Conservation (phyloP, 2,329 filamentous ascomycete genomes). For the Claviceps arundinis region DNA sequence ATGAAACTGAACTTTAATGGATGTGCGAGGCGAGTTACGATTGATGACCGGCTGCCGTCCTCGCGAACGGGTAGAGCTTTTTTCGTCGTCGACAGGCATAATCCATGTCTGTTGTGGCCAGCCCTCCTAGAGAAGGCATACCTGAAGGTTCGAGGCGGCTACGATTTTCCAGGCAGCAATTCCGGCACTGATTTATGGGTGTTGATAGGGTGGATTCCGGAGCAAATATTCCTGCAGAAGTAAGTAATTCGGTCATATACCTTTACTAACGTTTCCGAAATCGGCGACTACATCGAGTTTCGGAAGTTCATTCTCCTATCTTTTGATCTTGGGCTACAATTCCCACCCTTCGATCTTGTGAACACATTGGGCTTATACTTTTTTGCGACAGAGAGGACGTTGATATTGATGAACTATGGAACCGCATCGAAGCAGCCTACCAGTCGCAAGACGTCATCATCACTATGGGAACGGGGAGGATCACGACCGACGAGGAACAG, state of each 20-base stretch:
- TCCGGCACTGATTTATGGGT: conserved; percentile 91
- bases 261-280: neutral
- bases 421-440: conserved; percentile 60
- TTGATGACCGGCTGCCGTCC: conserved; percentile 77
- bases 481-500: conserved; percentile 64
- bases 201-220: conserved; percentile 89
- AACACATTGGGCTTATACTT: neutral
- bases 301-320: neutral
- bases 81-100: conserved; percentile 76
- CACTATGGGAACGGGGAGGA: conserved; percentile 77
- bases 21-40: conserved; percentile 70
- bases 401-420: conserved; percentile 65
- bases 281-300: neutral
- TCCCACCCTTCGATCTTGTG: neutral
- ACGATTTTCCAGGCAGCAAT: conserved; percentile 96
- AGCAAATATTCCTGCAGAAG: conserved; percentile 83
- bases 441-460: conserved; percentile 69
- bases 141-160: conserved; percentile 85
- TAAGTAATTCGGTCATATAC: conserved; percentile 14
- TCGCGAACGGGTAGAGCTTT: conserved; percentile 64
- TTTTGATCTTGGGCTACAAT: neutral
- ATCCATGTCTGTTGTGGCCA: conserved; percentile 77
- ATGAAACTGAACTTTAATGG: conserved; percentile 94
- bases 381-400: conserved; percentile 51
- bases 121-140: conserved; percentile 93